Base-by-base conservation (phyloP, 1,139 yeast species). In the Candida sp. region DNA sequence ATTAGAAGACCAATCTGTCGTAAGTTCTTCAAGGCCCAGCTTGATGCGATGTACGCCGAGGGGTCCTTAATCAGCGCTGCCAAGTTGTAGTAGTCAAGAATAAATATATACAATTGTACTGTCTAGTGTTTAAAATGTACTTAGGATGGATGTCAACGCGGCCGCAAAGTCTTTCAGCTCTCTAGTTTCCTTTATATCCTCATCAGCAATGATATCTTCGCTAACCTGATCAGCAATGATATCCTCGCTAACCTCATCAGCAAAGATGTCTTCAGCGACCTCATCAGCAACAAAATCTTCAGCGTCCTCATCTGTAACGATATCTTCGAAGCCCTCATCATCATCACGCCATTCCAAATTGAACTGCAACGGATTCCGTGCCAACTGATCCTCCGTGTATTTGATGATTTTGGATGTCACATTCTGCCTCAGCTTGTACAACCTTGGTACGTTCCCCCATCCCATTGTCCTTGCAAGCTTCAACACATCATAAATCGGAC, bases 41-140 rank as follows among this genome's bases (percentile, higher is more conserved):
- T 87, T 51, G 76, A 77, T 6, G 63, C 60, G 9, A 69, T 88
- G 70, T 88, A 88, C 60, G 8, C 26, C 62, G 58, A 60, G 32
- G 58, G 64, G 2, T 59, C 62, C 43, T 32, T 59, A n/a, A 12
- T 43, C 25, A 50, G 44, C 27, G 48, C 41, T 22, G 47, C 54
- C 4, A 53, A 49, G 32, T 50, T 55, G 17, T 51, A 49, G 33
- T 5, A 3, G 4, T 2, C 7, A 27, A 7, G 6, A n/a, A 17
- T 42, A 42, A 23, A 32, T 31, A 17, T 27, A 30, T 41, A 41
- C 17, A 28, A 12, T 12, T 42, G 23, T 32, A 42, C 5, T 28
- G 3, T 9, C 25, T 11, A 23, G 30, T 40, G 5, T 30, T 12
- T 35, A 50, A 27, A 58, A 41, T 26, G 54, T 50, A 31, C 61